Conservation (phyloP, 2,329 filamentous ascomycete species). For the Pseudogymnoascus sp. region DNA sequence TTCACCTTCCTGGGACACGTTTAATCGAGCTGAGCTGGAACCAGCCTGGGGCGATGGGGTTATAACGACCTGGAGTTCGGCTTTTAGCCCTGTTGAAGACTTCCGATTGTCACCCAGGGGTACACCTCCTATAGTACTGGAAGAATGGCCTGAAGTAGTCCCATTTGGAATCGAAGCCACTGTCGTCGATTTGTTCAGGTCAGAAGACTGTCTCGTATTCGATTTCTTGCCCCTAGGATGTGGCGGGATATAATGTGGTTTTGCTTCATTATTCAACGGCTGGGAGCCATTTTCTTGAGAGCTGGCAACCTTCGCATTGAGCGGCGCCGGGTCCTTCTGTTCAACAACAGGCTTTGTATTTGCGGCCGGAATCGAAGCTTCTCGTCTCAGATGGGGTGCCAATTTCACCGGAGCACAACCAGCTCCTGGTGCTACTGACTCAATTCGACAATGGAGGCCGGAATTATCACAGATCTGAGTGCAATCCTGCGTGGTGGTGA, state of each 20-base stretch:
- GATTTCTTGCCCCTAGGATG: constrained; percentile 9
- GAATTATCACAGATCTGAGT: background rate
- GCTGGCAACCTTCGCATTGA: background rate
- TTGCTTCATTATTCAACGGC: background rate
- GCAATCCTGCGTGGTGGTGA: background rate
- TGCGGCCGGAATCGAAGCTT: background rate
- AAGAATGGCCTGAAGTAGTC: background rate
- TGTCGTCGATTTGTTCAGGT: background rate
- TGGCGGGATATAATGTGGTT: constrained; percentile 5
- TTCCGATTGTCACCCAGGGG: background rate
- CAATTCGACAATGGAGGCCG: background rate
- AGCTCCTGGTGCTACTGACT: background rate
- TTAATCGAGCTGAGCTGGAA: background rate
- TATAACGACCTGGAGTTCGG: background rate
- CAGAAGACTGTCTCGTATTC: background rate
- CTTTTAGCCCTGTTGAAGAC: background rate
- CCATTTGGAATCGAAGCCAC: background rate
- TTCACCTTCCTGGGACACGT: background rate
- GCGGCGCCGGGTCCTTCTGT: background rate
- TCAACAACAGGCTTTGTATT: background rate
- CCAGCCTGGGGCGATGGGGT: background rate
- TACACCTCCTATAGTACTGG: background rate
- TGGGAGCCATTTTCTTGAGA: background rate
- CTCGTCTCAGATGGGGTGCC: background rate
- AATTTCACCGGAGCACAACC: background rate